phyloP scores from a whole-genome alignment of 352 stramenopile species.

The Phytophthora pisi region DNA sequence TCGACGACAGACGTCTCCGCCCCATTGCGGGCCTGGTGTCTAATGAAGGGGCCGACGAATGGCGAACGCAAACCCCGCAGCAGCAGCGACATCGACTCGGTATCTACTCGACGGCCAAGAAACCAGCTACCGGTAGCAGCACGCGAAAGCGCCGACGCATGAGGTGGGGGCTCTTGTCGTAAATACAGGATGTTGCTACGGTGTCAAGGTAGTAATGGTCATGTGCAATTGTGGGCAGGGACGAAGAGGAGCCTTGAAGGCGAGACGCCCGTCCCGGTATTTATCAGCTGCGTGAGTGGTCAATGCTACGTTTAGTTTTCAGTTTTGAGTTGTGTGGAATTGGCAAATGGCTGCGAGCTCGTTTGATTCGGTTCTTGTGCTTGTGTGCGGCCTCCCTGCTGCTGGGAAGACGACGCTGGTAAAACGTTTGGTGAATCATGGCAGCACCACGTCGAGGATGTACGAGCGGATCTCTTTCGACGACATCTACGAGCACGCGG shows the following conservation, averaged over 20 bases:
- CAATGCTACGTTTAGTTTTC: conserved; percentile 2
- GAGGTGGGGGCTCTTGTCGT: conserved; percentile 16
- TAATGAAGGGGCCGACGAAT: neutral
- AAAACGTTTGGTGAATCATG: conserved; percentile 25
- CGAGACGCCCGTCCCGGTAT: neutral
- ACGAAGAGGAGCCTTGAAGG: conserved; percentile 10
- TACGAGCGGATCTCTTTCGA: conserved; percentile 66
- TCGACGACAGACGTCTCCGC: neutral
- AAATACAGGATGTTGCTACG: neutral
- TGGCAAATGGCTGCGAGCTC: conserved; percentile 23
- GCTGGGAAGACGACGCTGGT: conserved; percentile 74
- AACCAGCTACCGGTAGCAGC: conserved; percentile 4
- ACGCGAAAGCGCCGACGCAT: conserved; percentile 9
- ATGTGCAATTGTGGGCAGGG: conserved; percentile 12
- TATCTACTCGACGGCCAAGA: conserved; percentile 49
- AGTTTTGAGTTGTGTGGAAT: conserved; percentile 4
- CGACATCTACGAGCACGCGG: conserved; percentile 48
- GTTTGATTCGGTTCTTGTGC: conserved; percentile 39
- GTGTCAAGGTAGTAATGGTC: conserved; percentile 5
- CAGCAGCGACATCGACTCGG: conserved; percentile 39
- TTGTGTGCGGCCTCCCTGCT: conserved; percentile 70
- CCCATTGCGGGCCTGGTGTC: neutral
- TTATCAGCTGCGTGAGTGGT: conserved; percentile 3
- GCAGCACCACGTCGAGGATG: neutral
- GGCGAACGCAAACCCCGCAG: neutral